A percentile compares a stretch with the other conserved stretches of the same genome.
phyloP scores from a whole-genome alignment of 1,139 yeast species.

The Petasospora rhodanensis region DNA sequence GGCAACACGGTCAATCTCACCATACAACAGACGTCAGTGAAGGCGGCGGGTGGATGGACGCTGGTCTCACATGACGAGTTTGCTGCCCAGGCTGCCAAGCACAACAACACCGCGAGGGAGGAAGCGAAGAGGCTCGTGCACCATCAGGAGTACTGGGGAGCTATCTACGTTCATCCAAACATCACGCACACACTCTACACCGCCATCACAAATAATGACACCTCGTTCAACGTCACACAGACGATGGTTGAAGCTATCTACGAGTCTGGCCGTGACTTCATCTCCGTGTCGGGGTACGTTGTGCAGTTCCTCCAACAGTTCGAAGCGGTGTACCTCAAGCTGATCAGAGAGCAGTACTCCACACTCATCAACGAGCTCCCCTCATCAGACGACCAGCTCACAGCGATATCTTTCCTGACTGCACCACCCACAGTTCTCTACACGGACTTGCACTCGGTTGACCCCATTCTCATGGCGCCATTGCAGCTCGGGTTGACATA shows the following conservation, averaged over 20 bases:
- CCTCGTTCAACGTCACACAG: slow-evolving; percentile 24
- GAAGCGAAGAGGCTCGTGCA: slow-evolving; percentile 34
- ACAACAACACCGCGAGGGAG: slow-evolving; percentile 12
- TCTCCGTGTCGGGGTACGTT: slow-evolving; percentile 37
- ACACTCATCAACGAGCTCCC: slow-evolving; percentile 19
- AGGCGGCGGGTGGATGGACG: slow-evolving; percentile 39
- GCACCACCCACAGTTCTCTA: slow-evolving; percentile 27
- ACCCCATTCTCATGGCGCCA: slow-evolving; percentile 55
- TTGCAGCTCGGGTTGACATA: slow-evolving; percentile 70
- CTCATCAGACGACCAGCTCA: slow-evolving; percentile 14
- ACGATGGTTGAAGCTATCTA: slow-evolving; percentile 34
- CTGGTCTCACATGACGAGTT: slow-evolving; percentile 18
- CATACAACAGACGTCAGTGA: slow-evolving; percentile 24
- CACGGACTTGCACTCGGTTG: slow-evolving; percentile 46
- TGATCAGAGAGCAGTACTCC: slow-evolving; percentile 14
- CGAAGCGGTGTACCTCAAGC: slow-evolving; percentile 18
- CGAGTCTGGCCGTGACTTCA: slow-evolving; percentile 51
- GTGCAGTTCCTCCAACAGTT: slow-evolving; percentile 21
- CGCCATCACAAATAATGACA: slow-evolving; percentile 30
- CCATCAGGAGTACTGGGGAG: slow-evolving; percentile 51
- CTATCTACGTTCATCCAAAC: slow-evolving; percentile 42
- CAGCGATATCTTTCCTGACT: slow-evolving; percentile 9
- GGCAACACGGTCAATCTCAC: slow-evolving; percentile 34
- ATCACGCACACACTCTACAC: slow-evolving; percentile 36
- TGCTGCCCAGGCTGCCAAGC: slow-evolving; percentile 7